These are phyloP conservation scores for Apiospora aurea DNA, from an alignment of 2,329 filamentous ascomycete species.

Conservation along the genomic window DNA sequence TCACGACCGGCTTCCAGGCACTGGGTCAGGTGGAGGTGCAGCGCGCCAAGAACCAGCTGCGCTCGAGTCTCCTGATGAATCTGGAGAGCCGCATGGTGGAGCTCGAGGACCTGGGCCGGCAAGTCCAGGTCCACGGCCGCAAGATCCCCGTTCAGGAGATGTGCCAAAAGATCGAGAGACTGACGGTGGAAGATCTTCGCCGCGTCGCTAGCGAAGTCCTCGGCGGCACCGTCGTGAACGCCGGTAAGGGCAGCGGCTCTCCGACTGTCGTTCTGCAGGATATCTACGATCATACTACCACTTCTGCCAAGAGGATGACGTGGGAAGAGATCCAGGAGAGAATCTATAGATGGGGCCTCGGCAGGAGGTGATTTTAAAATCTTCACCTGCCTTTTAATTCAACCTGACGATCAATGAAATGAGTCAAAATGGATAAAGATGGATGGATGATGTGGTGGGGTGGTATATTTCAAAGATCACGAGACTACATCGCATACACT, in stretches of 20 bases:
- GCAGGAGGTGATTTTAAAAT: conserved; percentile 52
- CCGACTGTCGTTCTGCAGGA: conserved; percentile 96
- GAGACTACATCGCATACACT: not conserved
- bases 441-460: not conserved
- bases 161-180: conserved; percentile 82
- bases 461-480: not conserved
- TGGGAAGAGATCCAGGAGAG: conserved; percentile 93
- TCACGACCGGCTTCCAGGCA: conserved; percentile 76
- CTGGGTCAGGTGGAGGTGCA: conserved; percentile 81
- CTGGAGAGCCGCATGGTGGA: conserved; percentile 97
- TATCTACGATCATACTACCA: conserved; percentile 72
- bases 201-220: conserved; percentile 83
- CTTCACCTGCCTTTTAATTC: not conserved
- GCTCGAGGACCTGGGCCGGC: conserved; percentile 91
- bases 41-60: conserved; percentile 95
- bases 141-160: conserved; percentile 94
- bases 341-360: conserved; percentile 84
- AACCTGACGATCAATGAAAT: not conserved
- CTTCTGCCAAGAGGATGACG: conserved; percentile 70
- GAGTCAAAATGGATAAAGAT: not conserved
- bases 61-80: conserved; percentile 93
- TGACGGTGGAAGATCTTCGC: conserved; percentile 82
- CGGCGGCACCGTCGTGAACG: conserved; percentile 77
- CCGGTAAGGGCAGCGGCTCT: conserved; percentile 79
- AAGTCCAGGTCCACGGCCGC: conserved; percentile 94